phyloP scores from a whole-genome alignment of 805 yeast species.

The Cyberlindnera saturnus region DNA sequence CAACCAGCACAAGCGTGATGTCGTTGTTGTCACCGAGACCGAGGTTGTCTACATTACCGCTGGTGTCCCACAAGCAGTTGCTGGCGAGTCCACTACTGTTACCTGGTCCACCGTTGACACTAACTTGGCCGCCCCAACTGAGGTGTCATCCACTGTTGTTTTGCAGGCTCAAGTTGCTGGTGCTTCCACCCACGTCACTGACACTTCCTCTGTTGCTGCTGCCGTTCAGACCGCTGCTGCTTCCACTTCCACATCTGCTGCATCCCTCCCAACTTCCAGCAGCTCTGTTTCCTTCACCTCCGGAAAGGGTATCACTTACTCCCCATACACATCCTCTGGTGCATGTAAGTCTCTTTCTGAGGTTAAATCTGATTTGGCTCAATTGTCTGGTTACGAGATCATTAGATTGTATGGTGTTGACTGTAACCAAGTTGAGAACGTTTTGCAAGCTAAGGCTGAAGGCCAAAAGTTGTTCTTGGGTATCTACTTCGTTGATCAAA shows the following conservation, averaged over 20 bases:
- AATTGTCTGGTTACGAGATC: conserved; percentile 44
- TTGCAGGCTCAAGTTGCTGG: conserved; percentile 25
- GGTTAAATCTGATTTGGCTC: conserved; percentile 54
- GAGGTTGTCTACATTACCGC: conserved; percentile 45
- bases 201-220: conserved; percentile 14
- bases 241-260: conserved; percentile 23
- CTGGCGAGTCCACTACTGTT: conserved; percentile 22
- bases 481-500: conserved; percentile 53
- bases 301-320: conserved; percentile 70
- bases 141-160: conserved; percentile 22
- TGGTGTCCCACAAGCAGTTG: conserved; percentile 30
- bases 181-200: conserved; percentile 25
- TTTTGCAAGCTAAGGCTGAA: conserved; percentile 56
- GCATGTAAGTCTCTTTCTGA: conserved; percentile 56
- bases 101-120: conserved; percentile 23
- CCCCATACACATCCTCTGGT: conserved; percentile 69
- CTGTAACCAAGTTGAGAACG: conserved; percentile 73
- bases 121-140: conserved; percentile 22
- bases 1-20: conserved; percentile 52
- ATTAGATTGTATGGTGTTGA: conserved; percentile 85
- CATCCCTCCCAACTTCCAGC: conserved; percentile 29
- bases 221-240: conserved; percentile 15
- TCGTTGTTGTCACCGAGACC: conserved; percentile 43
- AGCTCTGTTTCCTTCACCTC: conserved; percentile 29
- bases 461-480: conserved; percentile 73